Conservation (phyloP, 306 rosid species). For the Styphnolobium japonicum region DNA sequence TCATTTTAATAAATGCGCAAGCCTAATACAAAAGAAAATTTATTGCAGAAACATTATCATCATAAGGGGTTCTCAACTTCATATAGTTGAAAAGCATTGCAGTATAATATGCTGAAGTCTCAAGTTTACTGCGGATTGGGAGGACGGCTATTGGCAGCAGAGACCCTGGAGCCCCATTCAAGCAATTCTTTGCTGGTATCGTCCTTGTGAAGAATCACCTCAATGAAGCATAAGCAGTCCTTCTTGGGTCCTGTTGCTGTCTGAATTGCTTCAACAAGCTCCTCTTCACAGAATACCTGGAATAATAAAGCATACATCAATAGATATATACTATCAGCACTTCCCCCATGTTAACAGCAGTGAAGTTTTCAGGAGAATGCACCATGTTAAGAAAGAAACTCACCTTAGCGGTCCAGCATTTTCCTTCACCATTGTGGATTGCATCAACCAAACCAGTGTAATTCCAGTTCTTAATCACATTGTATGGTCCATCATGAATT, state of each 20-base stretch:
- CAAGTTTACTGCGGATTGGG: conserved; percentile 39
- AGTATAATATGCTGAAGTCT: too few relatives aligned
- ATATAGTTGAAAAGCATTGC: too few relatives aligned
- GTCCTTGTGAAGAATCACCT: conserved; percentile 61
- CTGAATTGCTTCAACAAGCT: conserved; percentile 48
- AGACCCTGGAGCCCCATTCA: conserved; percentile 66
- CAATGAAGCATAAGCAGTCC: conserved; percentile 59
- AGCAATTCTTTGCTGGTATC: conserved; percentile 69
- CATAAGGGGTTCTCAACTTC: too few relatives aligned
- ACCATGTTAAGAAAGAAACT: conserved; percentile 2
- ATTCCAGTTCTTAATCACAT: conserved; percentile 71
- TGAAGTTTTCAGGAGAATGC: background rate
- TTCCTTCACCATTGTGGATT: conserved; percentile 65
- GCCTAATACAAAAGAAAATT: too few relatives aligned
- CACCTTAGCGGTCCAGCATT: conserved; percentile 80
- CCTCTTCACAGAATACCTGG: conserved; percentile 62
- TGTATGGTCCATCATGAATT: conserved; percentile 71
- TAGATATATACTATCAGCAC: background rate
- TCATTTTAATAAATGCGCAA: too few relatives aligned
- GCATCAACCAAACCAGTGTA: conserved; percentile 64
- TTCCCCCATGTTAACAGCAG: background rate
- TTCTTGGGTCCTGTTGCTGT: conserved; percentile 47
- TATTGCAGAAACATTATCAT: too few relatives aligned
- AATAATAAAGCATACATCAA: background rate
- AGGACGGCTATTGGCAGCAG: conserved; percentile 39